Percentiles rank a stretch among this genome's conserved stretches.
phyloP scores from a whole-genome alignment of 352 stramenopile species.

The Nannochloropsis limnetica region DNA sequence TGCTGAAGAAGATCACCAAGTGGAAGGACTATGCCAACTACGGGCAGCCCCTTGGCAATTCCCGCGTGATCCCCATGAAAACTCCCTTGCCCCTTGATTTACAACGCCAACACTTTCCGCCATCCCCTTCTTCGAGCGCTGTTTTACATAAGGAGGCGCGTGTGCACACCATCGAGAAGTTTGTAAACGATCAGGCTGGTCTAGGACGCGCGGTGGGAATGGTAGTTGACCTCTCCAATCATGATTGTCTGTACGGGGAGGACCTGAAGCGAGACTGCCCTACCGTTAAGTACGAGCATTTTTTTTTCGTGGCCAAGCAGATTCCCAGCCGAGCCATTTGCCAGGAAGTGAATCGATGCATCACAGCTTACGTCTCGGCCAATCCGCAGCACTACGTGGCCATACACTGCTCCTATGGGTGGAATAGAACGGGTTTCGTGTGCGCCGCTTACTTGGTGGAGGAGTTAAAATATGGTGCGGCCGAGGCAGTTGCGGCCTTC shows the following conservation, averaged over 20 bases:
- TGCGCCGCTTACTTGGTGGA: not conserved
- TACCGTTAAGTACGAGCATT: slow-evolving; percentile 19
- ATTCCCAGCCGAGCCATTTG: not conserved
- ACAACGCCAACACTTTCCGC: not conserved
- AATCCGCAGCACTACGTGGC: slow-evolving; percentile 22
- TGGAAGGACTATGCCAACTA: slow-evolving; percentile 35
- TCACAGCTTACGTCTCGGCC: not conserved
- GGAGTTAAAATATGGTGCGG: not conserved
- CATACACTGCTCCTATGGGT: slow-evolving; percentile 36
- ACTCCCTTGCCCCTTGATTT: slow-evolving; percentile 32
- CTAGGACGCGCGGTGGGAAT: not conserved
- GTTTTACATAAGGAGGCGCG: not conserved
- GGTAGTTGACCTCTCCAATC: slow-evolving; percentile 28
- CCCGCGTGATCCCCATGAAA: slow-evolving; percentile 36
- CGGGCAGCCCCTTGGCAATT: slow-evolving; percentile 12
- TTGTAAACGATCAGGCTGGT: slow-evolving; percentile 14
- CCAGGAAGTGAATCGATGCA: not conserved
- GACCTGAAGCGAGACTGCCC: slow-evolving; percentile 8
- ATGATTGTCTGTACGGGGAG: slow-evolving; percentile 35
- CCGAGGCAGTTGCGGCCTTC: slow-evolving; percentile 8
- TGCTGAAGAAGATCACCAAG: slow-evolving; percentile 38
- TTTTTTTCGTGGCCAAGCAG: slow-evolving; percentile 33
- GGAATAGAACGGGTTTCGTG: slow-evolving; percentile 31
- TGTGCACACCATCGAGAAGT: slow-evolving; percentile 23
- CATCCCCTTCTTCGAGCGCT: not conserved